Base-by-base conservation (phyloP, 768 basidiomycete species). In the Russula foetens region DNA sequence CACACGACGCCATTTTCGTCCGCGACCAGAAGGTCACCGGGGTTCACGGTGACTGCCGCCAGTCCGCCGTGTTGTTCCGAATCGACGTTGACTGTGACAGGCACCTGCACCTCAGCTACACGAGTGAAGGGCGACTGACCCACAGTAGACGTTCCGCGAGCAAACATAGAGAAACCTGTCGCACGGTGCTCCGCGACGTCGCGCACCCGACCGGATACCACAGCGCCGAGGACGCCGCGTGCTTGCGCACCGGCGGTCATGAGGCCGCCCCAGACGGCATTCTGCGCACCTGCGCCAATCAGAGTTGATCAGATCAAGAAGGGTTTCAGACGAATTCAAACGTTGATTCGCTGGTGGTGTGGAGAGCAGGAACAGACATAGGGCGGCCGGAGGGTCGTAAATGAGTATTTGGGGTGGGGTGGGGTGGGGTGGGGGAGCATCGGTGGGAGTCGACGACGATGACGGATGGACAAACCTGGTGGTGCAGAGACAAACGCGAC, bases 1-100 rank as follows among this genome's bases (percentile, higher is more conserved):
- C 85, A 90, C 2, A 98, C 90, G 1, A 95, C 90, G 2, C 95
- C 93, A 69, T 98, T 90, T 58, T 84, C 80, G 71, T 97, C 94
- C 26, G 85, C 92, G 19, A 94, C 71, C 49, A 96, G 80, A 79
- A 85, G 81, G 70, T 96, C 94, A 2, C 85, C 88, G 2, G 93
- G 87, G 19, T 81, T 69, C 7, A 96, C 78, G 3, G 67, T 77
- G 12, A 84, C 77, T 0, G 81, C 63, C 2, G 83, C 80, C 66
- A 88, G 84, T 9, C 69, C 68, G 35, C 76, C 75, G 35, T 69
- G 69, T 19, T 70, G 60, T 35, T 60, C 62, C 24, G 64, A 73
- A 35, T 70, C 62, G 15, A 66, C 68, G 39, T 70, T 74, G 19
- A 87, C 79, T 21, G 73, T 69, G 38, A 92, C 67, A 0, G 90